Base-by-base conservation (phyloP, 192 early-diverging fungal species). In the Backusella australiensis region DNA sequence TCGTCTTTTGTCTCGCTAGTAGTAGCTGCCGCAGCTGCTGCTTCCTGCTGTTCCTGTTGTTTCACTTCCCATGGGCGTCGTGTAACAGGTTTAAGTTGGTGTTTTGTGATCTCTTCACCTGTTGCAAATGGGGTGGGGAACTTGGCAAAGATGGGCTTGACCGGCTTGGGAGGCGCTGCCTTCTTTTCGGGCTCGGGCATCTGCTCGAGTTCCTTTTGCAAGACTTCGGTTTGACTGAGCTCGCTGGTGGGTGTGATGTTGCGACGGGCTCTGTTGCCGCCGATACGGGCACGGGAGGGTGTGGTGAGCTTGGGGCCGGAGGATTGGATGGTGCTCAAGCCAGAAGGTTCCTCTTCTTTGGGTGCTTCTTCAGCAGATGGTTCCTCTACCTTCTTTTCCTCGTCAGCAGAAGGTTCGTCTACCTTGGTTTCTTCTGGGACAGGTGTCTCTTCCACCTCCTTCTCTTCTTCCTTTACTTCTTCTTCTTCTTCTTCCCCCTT, bases 121-220 rank as follows among this genome's bases (percentile, higher is more conserved):
- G 69, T 34, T 29, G 79, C 76, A 75, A 83, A 80, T 0, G 82
- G 82, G 15, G 82, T 83, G 29, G 82, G 76, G 69, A 80, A 83
- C 68, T 83, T 83, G 38, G 66, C 73, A 76, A 83, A 83, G 38
- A 83, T 83, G 34, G 82, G 82, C 29, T 83, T 83, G 21, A 78
- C 38, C 0, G 82, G 82, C 63, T 83, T 83, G 19, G 76, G 73
- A 17, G 82, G 82, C 12, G 78, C 76, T 46, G 70, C 38, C 32
- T 74, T 15, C 12, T 34, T 72, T 52, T 46, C 19, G 7, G 32
- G 17, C 4, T 44, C 46, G 32, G 34, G 44, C 53, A 66, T 52
- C 70, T 38, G 69, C 0, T 46, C 52, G 36, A 81, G 34, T 26
- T 81, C 80, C 19, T 75, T 34, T 49, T 81, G 73, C 4, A 81